Conservation (phyloP, 306 rosid genomes). For the Abrus pulchellus region DNA sequence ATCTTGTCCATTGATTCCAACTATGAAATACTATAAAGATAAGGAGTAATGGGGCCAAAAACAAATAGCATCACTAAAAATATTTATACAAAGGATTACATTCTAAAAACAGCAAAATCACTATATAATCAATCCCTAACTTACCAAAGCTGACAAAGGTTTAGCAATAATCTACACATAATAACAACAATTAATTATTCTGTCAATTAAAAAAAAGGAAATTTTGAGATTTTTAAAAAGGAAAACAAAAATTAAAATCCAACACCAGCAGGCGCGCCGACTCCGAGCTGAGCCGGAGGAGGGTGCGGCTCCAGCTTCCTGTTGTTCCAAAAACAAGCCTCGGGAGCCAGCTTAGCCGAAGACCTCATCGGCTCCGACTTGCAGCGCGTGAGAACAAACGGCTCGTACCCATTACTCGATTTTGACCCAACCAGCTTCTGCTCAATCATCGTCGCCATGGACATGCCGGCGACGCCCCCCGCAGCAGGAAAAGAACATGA, state of each 20-base stretch:
- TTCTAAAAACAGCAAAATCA: conserved; percentile 37
- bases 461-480: conserved; percentile 49
- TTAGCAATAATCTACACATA: conserved; percentile 49
- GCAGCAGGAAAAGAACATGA: conserved; percentile 77
- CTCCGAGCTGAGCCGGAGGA: conserved; percentile 69
- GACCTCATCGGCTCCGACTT: conserved; percentile 97
- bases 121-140: conserved; percentile 40
- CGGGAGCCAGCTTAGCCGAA: conserved; percentile 70
- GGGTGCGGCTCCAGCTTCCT: conserved; percentile 76
- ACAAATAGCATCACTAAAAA: conserved; percentile 50
- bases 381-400: conserved; percentile 87
- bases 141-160: conserved; percentile 40
- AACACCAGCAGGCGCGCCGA: conserved; percentile 82
- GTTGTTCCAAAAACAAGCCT: conserved; percentile 86
- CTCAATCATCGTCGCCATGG: conserved; percentile 81
- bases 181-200: conserved; percentile 52
- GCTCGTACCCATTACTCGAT: conserved; percentile 70
- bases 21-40: background rate
- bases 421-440: conserved; percentile 75
- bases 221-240: background rate
- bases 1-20: background rate
- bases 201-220: conserved; percentile 1
- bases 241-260: conserved; percentile 66
- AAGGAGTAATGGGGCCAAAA: background rate
- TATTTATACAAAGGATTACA: conserved; percentile 55